Percentiles rank a stretch among this genome's conserved stretches.
Evolutionary conservation across 352 stramenopile species (phyloP).

Genomic region (Pythium scleroteichum): DNA sequence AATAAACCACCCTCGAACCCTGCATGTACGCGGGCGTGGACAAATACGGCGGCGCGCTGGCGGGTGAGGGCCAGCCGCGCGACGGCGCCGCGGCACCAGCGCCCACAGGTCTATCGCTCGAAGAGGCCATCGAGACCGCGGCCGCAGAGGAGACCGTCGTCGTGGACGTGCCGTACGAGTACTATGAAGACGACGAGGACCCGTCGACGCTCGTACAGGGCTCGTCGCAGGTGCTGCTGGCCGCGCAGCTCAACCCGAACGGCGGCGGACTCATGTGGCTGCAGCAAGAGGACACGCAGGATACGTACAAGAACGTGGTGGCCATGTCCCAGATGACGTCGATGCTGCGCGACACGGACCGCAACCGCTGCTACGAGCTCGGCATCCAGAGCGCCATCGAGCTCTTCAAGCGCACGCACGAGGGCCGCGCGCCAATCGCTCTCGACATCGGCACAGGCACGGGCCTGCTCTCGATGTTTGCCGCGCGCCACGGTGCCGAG

Average conservation of each 20-base stretch:
- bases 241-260: slow-evolving; percentile 73
- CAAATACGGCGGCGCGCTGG: slow-evolving; percentile 79
- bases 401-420: slow-evolving; percentile 39
- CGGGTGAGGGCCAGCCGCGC: slow-evolving; percentile 58
- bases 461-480: slow-evolving; percentile 87
- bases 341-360: slow-evolving; percentile 79
- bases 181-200: slow-evolving; percentile 69
- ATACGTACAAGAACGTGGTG: slow-evolving; percentile 80
- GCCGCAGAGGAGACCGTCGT: slow-evolving; percentile 80
- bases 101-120: slow-evolving; percentile 49
- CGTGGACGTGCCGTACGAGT: slow-evolving; percentile 79
- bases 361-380: slow-evolving; percentile 78
- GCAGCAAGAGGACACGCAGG: slow-evolving; percentile 55
- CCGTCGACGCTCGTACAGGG: slow-evolving; percentile 54
- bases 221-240: slow-evolving; percentile 65
- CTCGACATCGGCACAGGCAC: slow-evolving; percentile 86
- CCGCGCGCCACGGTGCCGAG: slow-evolving; percentile 75
- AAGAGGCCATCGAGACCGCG: slow-evolving; percentile 78
- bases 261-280: slow-evolving; percentile 81
- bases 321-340: slow-evolving; percentile 89
- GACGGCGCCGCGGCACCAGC: slow-evolving; percentile 16
- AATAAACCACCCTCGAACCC: no score
- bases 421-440: slow-evolving; percentile 55
- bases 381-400: slow-evolving; percentile 67
- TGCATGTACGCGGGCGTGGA: slow-evolving; percentile 53